phyloP scores from a whole-genome alignment of 2,329 filamentous ascomycete genomes.

The Phialophora expanda region DNA sequence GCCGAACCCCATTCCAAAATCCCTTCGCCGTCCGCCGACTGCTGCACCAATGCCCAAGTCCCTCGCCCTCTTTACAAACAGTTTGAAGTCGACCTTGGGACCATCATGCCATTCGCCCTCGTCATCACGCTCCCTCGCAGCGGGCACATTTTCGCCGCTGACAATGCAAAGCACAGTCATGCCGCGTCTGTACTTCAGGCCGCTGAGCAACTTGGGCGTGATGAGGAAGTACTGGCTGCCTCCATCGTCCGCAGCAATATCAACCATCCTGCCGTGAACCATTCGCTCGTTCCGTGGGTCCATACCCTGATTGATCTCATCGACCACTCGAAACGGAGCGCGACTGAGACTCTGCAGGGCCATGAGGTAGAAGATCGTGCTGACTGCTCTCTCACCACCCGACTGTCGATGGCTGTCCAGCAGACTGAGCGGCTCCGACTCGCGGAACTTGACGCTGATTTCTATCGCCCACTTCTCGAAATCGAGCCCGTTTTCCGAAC shows the following conservation, averaged over 20 bases:
- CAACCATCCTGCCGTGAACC: conserved; percentile 97
- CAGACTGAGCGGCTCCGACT: conserved; percentile 80
- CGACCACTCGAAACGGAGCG: conserved; percentile 95
- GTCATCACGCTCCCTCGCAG: conserved; percentile 31
- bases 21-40: conserved; percentile 16
- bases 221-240: conserved; percentile 89
- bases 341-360: conserved; percentile 91
- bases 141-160: conserved; percentile 71
- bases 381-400: conserved; percentile 92
- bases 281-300: conserved; percentile 97
- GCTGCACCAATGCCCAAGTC: conserved; percentile 39
- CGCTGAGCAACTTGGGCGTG: conserved; percentile 89
- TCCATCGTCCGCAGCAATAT: conserved; percentile 79
- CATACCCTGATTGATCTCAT: conserved; percentile 99
- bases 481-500: conserved; percentile 65
- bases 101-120: conserved; percentile 42
- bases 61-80: conserved; percentile 46
- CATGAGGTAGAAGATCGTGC: conserved; percentile 99
- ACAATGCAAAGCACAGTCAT: conserved; percentile 96
- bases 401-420: conserved; percentile 93
- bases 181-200: conserved; percentile 81
- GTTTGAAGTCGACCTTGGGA: conserved; percentile 46
- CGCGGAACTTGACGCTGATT: conserved; percentile 92
- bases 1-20: conserved; percentile 19
- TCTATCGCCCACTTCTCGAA: conserved; percentile 94